A percentile compares a stretch with the other conserved stretches of the same genome.
These are phyloP conservation scores for Aureobasidium sp. DNA, from an alignment of 2,329 filamentous ascomycete genomes.

Conservation along the genomic window DNA sequence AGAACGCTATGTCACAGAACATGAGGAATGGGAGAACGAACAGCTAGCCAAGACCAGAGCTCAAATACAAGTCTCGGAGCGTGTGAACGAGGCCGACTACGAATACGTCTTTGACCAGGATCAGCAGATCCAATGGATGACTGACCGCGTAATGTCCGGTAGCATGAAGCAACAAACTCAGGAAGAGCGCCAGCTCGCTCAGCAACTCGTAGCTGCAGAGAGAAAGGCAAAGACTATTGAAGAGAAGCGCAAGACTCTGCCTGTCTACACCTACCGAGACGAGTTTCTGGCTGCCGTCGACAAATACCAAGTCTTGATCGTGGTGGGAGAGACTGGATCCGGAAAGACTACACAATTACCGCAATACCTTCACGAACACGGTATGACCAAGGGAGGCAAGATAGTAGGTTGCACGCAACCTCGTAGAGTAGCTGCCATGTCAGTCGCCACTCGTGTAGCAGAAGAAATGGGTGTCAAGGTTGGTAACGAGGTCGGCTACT, in stretches of 20 bases:
- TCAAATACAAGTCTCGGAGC: conserved; percentile 68
- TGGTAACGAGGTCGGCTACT: conserved; percentile 88
- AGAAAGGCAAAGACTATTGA: conserved; percentile 82
- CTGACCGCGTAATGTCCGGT: conserved; percentile 65
- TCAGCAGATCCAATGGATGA: conserved; percentile 77
- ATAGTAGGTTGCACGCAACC: conserved; percentile 94
- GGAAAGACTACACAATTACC: conserved; percentile 95
- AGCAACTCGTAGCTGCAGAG: conserved; percentile 81
- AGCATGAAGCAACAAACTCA: conserved; percentile 61
- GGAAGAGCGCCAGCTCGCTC: conserved; percentile 71
- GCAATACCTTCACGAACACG: conserved; percentile 87
- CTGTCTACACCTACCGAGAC: conserved; percentile 82
- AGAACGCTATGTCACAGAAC: conserved; percentile 84
- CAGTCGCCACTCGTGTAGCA: conserved; percentile 88
- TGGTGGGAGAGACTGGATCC: conserved; percentile 89
- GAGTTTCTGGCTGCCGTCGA: conserved; percentile 81
- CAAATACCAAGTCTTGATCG: conserved; percentile 78
- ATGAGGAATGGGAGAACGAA: conserved; percentile 93
- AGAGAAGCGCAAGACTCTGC: conserved; percentile 81
- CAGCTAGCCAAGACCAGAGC: conserved; percentile 82
- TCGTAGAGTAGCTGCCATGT: conserved; percentile 93
- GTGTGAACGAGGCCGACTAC: conserved; percentile 74
- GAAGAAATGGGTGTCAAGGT: conserved; percentile 88
- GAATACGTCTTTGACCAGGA: conserved; percentile 88
- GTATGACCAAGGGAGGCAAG: conserved; percentile 74